phyloP scores from a whole-genome alignment of 495 filamentous ascomycete species.

The Aspergillus conjunctus region DNA sequence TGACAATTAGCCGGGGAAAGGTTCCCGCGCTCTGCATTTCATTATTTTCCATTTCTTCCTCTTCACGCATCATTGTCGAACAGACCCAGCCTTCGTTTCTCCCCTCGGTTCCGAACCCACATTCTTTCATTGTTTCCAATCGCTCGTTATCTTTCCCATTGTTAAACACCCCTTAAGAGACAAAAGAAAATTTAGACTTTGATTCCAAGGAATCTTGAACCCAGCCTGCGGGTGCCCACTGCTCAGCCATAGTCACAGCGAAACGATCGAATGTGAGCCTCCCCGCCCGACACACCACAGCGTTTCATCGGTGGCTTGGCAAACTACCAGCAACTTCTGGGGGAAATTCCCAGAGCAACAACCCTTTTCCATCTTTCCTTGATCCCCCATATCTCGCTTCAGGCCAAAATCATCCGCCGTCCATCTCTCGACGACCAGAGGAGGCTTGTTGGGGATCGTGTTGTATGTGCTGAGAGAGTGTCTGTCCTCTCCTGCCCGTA shows the following conservation, averaged over 20 bases:
- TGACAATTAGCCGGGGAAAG: slow-evolving; percentile 5
- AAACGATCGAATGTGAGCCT: slow-evolving; percentile 27
- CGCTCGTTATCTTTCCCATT: slow-evolving; percentile 7
- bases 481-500: slow-evolving; percentile 10
- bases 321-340: slow-evolving; percentile 13
- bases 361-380: slow-evolving; percentile 1
- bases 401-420: slow-evolving; percentile 5
- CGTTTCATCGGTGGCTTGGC: slow-evolving; percentile 29
- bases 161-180: neutral
- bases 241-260: slow-evolving; percentile 27
- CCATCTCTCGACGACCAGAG: slow-evolving; percentile 3
- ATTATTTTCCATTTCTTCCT: slow-evolving; percentile 5
- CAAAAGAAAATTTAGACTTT: neutral
- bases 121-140: slow-evolving; percentile 12
- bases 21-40: slow-evolving; percentile 13
- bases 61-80: slow-evolving; percentile 1
- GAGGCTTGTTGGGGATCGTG: slow-evolving; percentile 21
- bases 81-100: slow-evolving; percentile 11
- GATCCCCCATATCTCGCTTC: slow-evolving; percentile 13
- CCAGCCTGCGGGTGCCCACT: slow-evolving; percentile 24
- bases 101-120: slow-evolving; percentile 9
- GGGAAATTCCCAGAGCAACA: slow-evolving; percentile 6
- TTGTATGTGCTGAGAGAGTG: slow-evolving; percentile 13
- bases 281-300: slow-evolving; percentile 24
- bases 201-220: neutral